phyloP scores from a whole-genome alignment of 768 basidiomycete genomes.

The Termitomyces sp. region DNA sequence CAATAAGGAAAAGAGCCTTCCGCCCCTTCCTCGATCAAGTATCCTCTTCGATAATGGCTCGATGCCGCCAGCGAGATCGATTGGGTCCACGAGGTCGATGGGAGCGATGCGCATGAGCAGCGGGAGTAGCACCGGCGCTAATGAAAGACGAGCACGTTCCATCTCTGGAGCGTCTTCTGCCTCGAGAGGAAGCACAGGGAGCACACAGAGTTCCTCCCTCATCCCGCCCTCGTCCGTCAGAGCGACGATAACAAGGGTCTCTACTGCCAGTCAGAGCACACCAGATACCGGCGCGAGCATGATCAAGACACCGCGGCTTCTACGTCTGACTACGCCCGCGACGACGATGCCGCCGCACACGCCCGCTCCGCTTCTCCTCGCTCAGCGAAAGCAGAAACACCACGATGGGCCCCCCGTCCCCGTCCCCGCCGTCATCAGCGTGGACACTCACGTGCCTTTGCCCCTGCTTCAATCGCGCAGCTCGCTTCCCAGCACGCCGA shows the following conservation, averaged over 20 bases:
- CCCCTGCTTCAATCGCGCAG: constrained; percentile 23
- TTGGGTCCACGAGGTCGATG: not conserved
- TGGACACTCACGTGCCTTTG: constrained; percentile 22
- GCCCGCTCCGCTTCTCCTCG: constrained; percentile 21
- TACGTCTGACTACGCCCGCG: not conserved
- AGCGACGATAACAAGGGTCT: not conserved
- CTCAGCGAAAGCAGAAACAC: constrained; percentile 14
- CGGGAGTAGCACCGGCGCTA: not conserved
- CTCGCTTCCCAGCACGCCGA: constrained; percentile 10
- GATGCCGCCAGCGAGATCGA: not conserved
- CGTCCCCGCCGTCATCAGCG: not conserved
- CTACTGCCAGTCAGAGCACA: not conserved
- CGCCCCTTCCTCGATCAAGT: not conserved
- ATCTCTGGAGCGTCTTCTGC: not conserved
- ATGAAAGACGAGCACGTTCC: not conserved
- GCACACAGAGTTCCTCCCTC: not conserved
- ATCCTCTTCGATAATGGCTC: too few species aligned
- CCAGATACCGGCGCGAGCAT: not conserved
- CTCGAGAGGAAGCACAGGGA: not conserved
- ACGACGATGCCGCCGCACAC: not conserved
- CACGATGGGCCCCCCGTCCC: not conserved
- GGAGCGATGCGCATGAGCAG: not conserved
- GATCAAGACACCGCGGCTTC: not conserved
- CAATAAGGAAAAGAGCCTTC: constrained; percentile 1
- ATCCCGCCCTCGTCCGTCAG: not conserved